Base-by-base conservation (phyloP, 2,329 filamentous ascomycete species). In the Exophiala bonariae region DNA sequence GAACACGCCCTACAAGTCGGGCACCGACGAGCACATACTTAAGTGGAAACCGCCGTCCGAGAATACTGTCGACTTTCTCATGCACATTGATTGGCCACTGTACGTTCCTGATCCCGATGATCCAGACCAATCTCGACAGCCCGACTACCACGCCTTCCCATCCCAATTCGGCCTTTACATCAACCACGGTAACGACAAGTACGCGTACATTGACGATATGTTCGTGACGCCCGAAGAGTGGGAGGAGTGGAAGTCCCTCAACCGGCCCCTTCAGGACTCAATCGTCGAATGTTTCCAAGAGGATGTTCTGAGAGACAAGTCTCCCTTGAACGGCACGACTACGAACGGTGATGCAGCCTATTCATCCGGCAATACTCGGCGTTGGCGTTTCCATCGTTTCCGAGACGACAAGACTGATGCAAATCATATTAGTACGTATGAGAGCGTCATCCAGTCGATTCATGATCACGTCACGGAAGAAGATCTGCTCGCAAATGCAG, bases 1-100 rank as follows among this genome's bases (percentile, higher is more conserved):
- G 55, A 86, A 83, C 59, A 89, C 88, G 14, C 79, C 85, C 8
- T 99, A 99, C 73, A 85, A 85, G 59, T 85, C 87, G 57, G 93
- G 93, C 57, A 99, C 93, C 10, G 93, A 99, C 68, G 81, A 82
- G 40, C 86, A 96, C 66, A 99, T 96, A 54, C 75, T 99, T 31
- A 99, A 99, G 68, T 99, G 93, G 93, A 99, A 99, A 70, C 90
- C 92, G 0, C 89, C 89, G 3, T 78, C 88, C 56, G 93, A 99
- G 67, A 99, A 99, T 72, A 95, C 90, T 0, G 83, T 99, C 58
- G 93, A 99, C 66, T 96, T 96, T 66, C 81, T 86, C 33, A 78
- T 97, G 59, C 81, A 80, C 41, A 78, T 99, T 34, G 76, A 79
- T 10, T 97, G 96, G 61, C 86, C 87, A 0, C 63, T 75, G 1